Conservation (phyloP, 129 eudicot species). For the Glebionis coronaria region DNA sequence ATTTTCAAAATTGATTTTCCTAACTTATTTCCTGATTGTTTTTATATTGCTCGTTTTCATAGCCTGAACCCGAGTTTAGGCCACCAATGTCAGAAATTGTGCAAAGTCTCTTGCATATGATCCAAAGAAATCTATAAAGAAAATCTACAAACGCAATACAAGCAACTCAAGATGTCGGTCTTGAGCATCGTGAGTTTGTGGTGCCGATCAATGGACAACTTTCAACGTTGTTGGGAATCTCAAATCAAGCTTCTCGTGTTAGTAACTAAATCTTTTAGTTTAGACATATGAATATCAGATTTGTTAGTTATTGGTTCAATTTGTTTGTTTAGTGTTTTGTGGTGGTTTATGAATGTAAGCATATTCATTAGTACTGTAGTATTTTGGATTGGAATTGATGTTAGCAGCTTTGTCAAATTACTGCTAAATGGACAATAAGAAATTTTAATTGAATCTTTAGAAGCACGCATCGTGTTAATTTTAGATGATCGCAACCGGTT, state of each 20-base stretch:
- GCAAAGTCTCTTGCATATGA: conserved; percentile 65
- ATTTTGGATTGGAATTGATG: neutral
- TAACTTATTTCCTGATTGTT: neutral
- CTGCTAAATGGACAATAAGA: no score
- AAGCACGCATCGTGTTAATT: no score
- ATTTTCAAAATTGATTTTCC: conserved; percentile 12
- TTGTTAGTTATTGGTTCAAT: conserved; percentile 3
- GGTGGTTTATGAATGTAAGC: conserved; percentile 9
- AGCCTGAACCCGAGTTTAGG: conserved; percentile 93
- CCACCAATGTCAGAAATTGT: conserved; percentile 96
- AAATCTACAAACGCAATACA: neutral
- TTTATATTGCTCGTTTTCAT: conserved; percentile 5
- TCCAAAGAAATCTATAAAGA: conserved; percentile 40
- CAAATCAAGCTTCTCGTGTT: neutral
- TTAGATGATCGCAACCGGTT: no score
- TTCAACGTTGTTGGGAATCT: no score
- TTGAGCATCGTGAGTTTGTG: neutral
- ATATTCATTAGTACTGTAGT: conserved; percentile 9
- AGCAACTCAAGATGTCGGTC: conserved; percentile 5
- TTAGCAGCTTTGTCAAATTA: no score
- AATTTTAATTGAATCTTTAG: no score
- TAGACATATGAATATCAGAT: conserved; percentile 9
- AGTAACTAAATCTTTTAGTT: conserved; percentile 10
- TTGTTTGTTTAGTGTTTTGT: conserved; percentile 21
- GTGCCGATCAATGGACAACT: neutral